Evolutionary conservation across 345 rosid species (phyloP).

Genomic region (Populus nigra): DNA sequence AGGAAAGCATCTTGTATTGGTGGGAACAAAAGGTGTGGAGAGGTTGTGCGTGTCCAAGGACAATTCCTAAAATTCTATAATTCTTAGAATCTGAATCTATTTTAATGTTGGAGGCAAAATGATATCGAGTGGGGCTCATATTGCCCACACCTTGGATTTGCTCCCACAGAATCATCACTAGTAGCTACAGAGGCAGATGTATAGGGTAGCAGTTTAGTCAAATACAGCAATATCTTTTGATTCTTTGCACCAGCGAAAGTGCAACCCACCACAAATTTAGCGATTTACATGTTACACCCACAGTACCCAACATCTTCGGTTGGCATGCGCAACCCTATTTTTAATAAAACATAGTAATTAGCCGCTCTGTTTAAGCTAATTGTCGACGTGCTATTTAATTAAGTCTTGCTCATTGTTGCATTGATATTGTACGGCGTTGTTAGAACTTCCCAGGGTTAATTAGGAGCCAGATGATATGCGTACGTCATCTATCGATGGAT

Average conservation of each 20-base stretch:
- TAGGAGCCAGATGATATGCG: not conserved
- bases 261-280: constrained; percentile 7
- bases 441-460: not conserved
- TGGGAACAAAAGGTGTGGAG: not conserved
- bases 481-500: not conserved
- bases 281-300: not conserved
- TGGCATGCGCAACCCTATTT: not conserved
- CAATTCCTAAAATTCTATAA: not conserved
- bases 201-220: not conserved
- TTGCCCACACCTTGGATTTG: not conserved
- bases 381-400: not conserved
- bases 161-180: constrained; percentile 10
- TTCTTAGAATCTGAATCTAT: not conserved
- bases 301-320: not conserved
- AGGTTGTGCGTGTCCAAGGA: not conserved
- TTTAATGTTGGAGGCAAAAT: constrained; percentile 11
- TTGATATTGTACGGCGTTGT: not conserved
- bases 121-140: constrained; percentile 19
- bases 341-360: not conserved
- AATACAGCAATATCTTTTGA: not conserved
- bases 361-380: not conserved
- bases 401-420: not conserved
- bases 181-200: not conserved
- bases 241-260: constrained; percentile 3
- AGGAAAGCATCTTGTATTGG: not conserved